phyloP scores from a whole-genome alignment of 2,329 filamentous ascomycete genomes.

The Fusarium agapanthi region DNA sequence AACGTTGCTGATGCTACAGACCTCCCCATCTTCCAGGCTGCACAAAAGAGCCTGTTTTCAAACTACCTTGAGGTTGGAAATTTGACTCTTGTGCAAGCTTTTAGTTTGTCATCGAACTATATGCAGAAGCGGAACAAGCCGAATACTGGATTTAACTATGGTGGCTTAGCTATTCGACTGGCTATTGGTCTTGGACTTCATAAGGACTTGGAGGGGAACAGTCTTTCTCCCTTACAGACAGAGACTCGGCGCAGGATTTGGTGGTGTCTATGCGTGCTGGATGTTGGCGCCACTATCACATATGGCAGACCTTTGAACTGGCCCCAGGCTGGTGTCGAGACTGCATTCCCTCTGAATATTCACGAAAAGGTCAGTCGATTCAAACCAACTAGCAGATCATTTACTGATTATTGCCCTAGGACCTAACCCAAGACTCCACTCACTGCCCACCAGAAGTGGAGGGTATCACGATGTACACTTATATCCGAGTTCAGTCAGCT shows the following conservation, averaged over 20 bases:
- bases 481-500: slow-evolving; percentile 22
- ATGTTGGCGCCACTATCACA: slow-evolving; percentile 19
- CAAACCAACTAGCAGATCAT: rapidly evolving
- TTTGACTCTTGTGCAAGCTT: slow-evolving; percentile 20
- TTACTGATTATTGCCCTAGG: neutral
- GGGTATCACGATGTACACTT: slow-evolving; percentile 20
- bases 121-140: slow-evolving; percentile 30
- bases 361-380: slow-evolving; percentile 5
- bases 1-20: slow-evolving; percentile 6
- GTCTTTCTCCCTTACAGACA: slow-evolving; percentile 2
- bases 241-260: slow-evolving; percentile 24
- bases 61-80: slow-evolving; percentile 26
- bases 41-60: slow-evolving; percentile 17
- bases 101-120: slow-evolving; percentile 8
- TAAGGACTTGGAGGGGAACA: slow-evolving; percentile 9
- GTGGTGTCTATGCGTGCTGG: slow-evolving; percentile 26
- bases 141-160: slow-evolving; percentile 20
- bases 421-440: slow-evolving; percentile 9
- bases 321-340: slow-evolving; percentile 23
- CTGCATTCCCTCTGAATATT: slow-evolving; percentile 15
- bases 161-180: slow-evolving; percentile 11
- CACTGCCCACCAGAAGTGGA: slow-evolving; percentile 16
- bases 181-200: slow-evolving; percentile 18
- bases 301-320: slow-evolving; percentile 25
- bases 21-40: slow-evolving; percentile 15